phyloP scores from a whole-genome alignment of 1,284 basidiomycete genomes.

The Puccinia hordei region DNA sequence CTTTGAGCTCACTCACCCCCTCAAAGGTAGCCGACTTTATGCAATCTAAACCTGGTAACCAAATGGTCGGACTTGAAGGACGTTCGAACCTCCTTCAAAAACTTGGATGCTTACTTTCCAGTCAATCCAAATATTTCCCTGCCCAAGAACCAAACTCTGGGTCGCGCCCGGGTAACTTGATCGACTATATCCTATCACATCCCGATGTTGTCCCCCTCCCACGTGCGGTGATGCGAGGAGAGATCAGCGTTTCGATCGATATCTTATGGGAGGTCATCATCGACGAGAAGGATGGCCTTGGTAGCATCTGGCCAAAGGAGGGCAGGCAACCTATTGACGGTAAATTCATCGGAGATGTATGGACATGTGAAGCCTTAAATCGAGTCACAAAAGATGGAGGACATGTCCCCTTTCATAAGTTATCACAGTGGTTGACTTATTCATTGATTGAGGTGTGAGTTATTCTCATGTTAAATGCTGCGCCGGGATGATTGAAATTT shows the following conservation, averaged over 20 bases:
- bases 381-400: conserved; percentile 64
- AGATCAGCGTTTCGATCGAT: conserved; percentile 55
- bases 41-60: conserved; percentile 76
- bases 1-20: conserved; percentile 62
- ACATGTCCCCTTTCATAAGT: conserved; percentile 90
- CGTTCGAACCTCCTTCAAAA: conserved; percentile 74
- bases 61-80: conserved; percentile 87
- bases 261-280: conserved; percentile 81
- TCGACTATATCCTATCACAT: conserved; percentile 69
- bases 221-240: conserved; percentile 65
- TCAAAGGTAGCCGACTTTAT: conserved; percentile 71
- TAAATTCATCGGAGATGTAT: conserved; percentile 80
- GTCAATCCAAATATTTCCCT: conserved; percentile 68
- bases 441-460: conserved; percentile 46
- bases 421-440: conserved; percentile 79
- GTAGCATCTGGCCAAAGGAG: conserved; percentile 80
- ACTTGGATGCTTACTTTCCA: conserved; percentile 71
- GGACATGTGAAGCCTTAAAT: conserved; percentile 72
- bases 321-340: conserved; percentile 62
- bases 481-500: not conserved
- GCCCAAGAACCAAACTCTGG: conserved; percentile 63
- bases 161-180: conserved; percentile 73
- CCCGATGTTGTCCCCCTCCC: conserved; percentile 58
- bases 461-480: conserved; percentile 55
- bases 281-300: conserved; percentile 66